Evolutionary conservation across 2,329 filamentous ascomycete species (phyloP).

Genomic region (Cladophialophora exuberans): DNA sequence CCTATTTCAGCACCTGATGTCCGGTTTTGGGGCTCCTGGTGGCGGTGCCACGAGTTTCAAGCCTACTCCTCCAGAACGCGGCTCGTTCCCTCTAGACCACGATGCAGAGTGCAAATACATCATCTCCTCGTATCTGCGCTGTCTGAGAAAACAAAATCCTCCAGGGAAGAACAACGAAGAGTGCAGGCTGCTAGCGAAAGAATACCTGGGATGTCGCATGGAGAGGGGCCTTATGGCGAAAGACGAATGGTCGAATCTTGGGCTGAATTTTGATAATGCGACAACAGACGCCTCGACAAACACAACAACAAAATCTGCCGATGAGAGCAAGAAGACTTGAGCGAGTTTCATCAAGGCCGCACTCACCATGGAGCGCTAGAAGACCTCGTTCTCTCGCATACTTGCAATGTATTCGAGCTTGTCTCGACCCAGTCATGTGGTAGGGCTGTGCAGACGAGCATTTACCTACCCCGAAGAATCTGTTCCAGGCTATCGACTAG

Average conservation of each 20-base stretch:
- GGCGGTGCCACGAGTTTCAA: slow-evolving; percentile 66
- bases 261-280: slow-evolving; percentile 64
- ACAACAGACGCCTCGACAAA: slow-evolving; percentile 1
- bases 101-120: slow-evolving; percentile 93
- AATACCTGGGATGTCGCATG: slow-evolving; percentile 91
- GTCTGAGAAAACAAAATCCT: slow-evolving; percentile 67
- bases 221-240: slow-evolving; percentile 94
- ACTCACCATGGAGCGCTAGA: not conserved
- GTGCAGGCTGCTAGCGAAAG: slow-evolving; percentile 83
- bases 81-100: slow-evolving; percentile 95
- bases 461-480: no score
- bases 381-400: not conserved
- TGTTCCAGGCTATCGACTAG: no score
- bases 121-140: slow-evolving; percentile 82
- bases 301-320: not conserved
- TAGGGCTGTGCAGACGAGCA: no score
- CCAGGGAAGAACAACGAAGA: slow-evolving; percentile 83
- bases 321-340: slow-evolving; percentile 12
- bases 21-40: slow-evolving; percentile 71
- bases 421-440: no score
- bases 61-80: slow-evolving; percentile 80
- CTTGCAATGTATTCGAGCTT: no score
- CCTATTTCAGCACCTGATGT: slow-evolving; percentile 29
- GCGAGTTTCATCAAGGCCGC: not conserved
- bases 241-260: slow-evolving; percentile 93